Evolutionary conservation across 768 basidiomycete genomes (phyloP), one percentile per base, ranked within the genome.

Genomic region (Collybia mongolica): DNA sequence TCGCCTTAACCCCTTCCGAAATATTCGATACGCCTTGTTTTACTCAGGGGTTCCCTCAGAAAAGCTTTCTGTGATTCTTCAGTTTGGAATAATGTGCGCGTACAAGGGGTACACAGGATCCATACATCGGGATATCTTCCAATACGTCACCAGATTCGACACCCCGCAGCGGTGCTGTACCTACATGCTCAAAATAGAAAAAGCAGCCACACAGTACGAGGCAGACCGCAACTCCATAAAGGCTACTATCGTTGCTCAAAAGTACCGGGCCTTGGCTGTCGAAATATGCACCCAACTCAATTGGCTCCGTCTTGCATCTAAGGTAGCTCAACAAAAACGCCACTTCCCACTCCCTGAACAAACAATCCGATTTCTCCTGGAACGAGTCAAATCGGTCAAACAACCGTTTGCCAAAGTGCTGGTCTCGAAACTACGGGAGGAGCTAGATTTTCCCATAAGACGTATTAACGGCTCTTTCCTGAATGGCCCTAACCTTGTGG

Each of bases 101-200:
- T 47, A 44, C 9, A 61, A 60, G 51, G 60, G 62, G 7, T 63
- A 63, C 29, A 35, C 57, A 11, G 43, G 50, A 22, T 49, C 53
- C 42, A 45, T 60, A 23, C 48, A 58, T 15, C 35, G 52, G 15
- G 54, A 58, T 18, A 54, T 54, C 18, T 37, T 57, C 12, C 49
- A 54, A 7, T 37, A 58, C 37, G 22, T 63, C 15, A 17, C 52
- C 35, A 48, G 52, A 8, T 59, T 51, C 42, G 52, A 47, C 9
- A 41, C 48, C 15, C 23, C 47, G 1, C 40, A 49, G 1, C 43
- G 39, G 17, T 55, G 51, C 19, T 40, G 24, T 6, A 22, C 5
- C 5, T 59, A 56, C 46, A 28, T 61, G 17, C 37, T 42, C 6
- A 22, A 43, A 2, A 45, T 59, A 42, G 60, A 61, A 23, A 22